phyloP scores from a whole-genome alignment of 2,329 filamentous ascomycete species.

The Emericellopsis cladophorae region DNA sequence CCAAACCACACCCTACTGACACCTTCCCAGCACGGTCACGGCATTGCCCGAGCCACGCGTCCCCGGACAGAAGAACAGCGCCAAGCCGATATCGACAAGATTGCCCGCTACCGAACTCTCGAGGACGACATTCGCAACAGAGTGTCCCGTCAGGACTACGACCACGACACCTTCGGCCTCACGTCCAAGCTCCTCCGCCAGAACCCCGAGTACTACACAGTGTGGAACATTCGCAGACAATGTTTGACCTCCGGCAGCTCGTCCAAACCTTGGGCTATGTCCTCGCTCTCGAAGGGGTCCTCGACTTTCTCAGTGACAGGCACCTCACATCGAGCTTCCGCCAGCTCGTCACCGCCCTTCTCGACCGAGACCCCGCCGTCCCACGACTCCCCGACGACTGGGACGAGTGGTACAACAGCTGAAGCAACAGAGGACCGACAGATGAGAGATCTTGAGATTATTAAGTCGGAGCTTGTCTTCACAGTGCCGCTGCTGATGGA shows the following conservation, averaged over 20 bases:
- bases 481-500: conserved; percentile 73
- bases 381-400: conserved; percentile 32
- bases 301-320: conserved; percentile 38
- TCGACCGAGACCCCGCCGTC: conserved; percentile 36
- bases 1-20: not conserved
- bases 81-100: conserved; percentile 61
- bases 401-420: conserved; percentile 43
- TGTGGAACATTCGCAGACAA: conserved; percentile 79
- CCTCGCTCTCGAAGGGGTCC: conserved; percentile 40
- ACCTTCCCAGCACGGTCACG: conserved; percentile 37
- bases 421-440: conserved; percentile 2
- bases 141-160: conserved; percentile 36
- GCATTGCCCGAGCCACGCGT: conserved; percentile 57
- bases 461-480: conserved; percentile 67
- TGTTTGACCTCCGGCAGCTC: conserved; percentile 49
- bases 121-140: conserved; percentile 56
- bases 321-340: conserved; percentile 51
- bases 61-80: conserved; percentile 55
- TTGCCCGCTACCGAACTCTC: conserved; percentile 60
- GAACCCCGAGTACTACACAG: conserved; percentile 82
- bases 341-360: conserved; percentile 40
- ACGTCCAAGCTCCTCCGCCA: conserved; percentile 61
- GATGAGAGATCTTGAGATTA: conserved; percentile 27
- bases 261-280: conserved; percentile 37
- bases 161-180: conserved; percentile 46